Evolutionary conservation across 805 yeast genomes (phyloP).

Genomic region (Ogataea pini): DNA sequence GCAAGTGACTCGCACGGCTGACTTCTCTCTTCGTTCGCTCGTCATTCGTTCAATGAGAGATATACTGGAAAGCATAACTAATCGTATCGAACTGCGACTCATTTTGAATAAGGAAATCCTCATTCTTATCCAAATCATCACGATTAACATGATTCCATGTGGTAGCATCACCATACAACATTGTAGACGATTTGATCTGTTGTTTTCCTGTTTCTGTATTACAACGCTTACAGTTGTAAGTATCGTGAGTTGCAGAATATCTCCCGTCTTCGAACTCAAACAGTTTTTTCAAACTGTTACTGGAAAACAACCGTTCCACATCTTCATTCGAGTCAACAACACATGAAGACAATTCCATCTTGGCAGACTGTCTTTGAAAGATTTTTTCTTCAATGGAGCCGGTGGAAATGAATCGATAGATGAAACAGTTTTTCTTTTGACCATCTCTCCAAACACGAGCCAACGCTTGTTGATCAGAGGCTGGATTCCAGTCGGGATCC

Average conservation of each 20-base stretch:
- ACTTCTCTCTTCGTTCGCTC: no score
- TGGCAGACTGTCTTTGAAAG: slow-evolving; percentile 93
- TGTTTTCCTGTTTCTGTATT: slow-evolving; percentile 53
- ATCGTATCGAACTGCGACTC: slow-evolving; percentile 71
- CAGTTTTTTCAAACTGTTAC: slow-evolving; percentile 74
- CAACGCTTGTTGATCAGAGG: slow-evolving; percentile 95
- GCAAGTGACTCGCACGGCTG: no score
- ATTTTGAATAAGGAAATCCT: slow-evolving; percentile 75
- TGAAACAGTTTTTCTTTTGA: slow-evolving; percentile 94
- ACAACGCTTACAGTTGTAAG: slow-evolving; percentile 87
- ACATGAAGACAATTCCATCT: slow-evolving; percentile 87
- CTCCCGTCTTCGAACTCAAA: slow-evolving; percentile 71
- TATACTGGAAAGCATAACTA: slow-evolving; percentile 88
- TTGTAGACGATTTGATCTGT: slow-evolving; percentile 65
- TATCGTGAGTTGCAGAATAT: slow-evolving; percentile 87
- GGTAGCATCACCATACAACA: slow-evolving; percentile 96
- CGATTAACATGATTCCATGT: slow-evolving; percentile 92
- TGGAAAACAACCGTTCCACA: slow-evolving; percentile 86
- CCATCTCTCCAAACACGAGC: slow-evolving; percentile 99
- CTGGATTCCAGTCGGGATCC: slow-evolving; percentile 98
- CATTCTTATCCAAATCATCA: slow-evolving; percentile 58
- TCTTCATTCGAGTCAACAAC: slow-evolving; percentile 97
- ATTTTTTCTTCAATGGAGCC: slow-evolving; percentile 97
- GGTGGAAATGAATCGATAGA: slow-evolving; percentile 88
- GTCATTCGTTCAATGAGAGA: slow-evolving; percentile 60